Conservation (phyloP, 306 rosid genomes). For the Medicago truncatula region MtrunA17r5.0-ANR NC_053046.1:39631001-39631500, state of each 20-base stretch:
- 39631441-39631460: background rate
- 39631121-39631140: no score
- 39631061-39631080: background rate
- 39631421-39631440: background rate
- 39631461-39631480: no score
- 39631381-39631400: no score
- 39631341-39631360: conserved; percentile 32
- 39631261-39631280: conserved; percentile 86
- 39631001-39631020: conserved; percentile 13
- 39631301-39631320: no score
- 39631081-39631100: no score
- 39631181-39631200: no score
- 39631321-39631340: no score
- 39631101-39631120: no score
- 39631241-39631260: conserved; percentile 85
- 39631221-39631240: conserved; percentile 52
- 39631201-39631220: background rate
- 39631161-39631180: no score
- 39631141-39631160: no score
- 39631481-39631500: no score
- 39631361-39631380: background rate
- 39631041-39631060: conserved; percentile 68
- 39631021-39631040: conserved; percentile 51
- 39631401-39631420: background rate
- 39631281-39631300: conserved; percentile 46